Evolutionary conservation across 345 rosid genomes (phyloP).

Genomic region (Garcia nutans): DNA sequence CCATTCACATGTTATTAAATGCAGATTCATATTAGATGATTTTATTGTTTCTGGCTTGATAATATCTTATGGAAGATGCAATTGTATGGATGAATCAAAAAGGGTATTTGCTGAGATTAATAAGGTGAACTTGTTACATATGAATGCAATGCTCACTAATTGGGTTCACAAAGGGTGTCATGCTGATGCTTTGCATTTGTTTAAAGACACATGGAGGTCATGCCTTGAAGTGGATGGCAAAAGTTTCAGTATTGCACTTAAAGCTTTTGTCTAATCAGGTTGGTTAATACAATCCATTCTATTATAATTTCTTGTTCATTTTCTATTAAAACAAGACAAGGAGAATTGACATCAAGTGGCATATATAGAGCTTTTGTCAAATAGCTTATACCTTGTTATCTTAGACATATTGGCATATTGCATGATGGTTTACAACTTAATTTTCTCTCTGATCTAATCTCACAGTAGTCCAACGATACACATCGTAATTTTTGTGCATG

Average conservation of each 20-base stretch:
- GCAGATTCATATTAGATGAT: slow-evolving; percentile 30
- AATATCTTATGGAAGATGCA: slow-evolving; percentile 38
- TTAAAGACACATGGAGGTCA: slow-evolving; percentile 17
- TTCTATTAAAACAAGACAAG: background rate
- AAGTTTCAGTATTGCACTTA: slow-evolving; percentile 21
- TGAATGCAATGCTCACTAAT: slow-evolving; percentile 31
- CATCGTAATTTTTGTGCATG: background rate
- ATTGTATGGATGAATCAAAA: slow-evolving; percentile 24
- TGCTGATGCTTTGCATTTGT: slow-evolving; percentile 37
- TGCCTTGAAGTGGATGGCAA: slow-evolving; percentile 24
- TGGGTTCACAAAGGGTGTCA: slow-evolving; percentile 26
- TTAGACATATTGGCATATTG: too few relatives aligned
- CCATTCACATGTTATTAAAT: slow-evolving; percentile 36
- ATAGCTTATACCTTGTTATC: too few relatives aligned
- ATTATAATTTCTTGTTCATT: background rate
- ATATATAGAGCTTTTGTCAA: too few relatives aligned
- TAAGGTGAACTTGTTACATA: slow-evolving; percentile 22
- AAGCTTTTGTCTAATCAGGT: slow-evolving; percentile 1
- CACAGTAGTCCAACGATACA: background rate
- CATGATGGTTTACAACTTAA: background rate
- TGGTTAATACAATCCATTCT: background rate
- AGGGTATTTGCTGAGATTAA: slow-evolving; percentile 29
- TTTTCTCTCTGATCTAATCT: background rate
- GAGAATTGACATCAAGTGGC: background rate
- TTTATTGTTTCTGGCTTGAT: slow-evolving; percentile 38